Evolutionary conservation across 805 yeast genomes (phyloP), one percentile per base, ranked within the genome.

Genomic region (Teunomyces atbi): DNA sequence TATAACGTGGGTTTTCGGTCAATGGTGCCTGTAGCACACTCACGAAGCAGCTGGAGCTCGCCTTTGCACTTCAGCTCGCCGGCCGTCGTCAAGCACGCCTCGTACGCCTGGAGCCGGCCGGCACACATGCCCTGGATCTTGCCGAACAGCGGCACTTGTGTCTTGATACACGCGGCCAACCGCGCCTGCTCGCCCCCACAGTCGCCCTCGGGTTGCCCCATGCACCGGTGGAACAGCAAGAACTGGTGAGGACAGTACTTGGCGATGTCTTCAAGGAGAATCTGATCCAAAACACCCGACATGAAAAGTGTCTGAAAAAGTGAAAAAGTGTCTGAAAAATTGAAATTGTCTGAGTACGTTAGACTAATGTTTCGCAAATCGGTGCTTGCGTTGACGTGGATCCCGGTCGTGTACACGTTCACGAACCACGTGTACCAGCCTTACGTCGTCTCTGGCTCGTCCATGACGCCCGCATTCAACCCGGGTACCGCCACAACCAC

Each of bases 381-480:
- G 3, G 45, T 71, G 11, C 51, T 62, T 5, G 58, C 73, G 2
- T 47, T 70, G 32, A 62, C 74, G 27, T 90, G 96, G 96, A 65
- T 89, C 23, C 97, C 97, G 0, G 96, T 89, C 39, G 62, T 78
- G 12, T 77, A 84, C 52, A 79, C 87, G 1, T 65, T 84, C 49
- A 78, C 81, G 32, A 89, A 87, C 51, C 87, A 85, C 59, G 82
- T 83, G 8, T 82, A 79, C 43, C 89, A 82, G 65, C 76, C 90
- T 21, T 87, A 88, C 12, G 79, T 81, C 64, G 78, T 90, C 13
- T 78, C 83, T 37, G 98, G 98, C 1, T 66, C 77, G 33, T 88
- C 96, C 19, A 91, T 91, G 98, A 75, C 86, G 44, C 97, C 97
- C 1, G 81, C 96, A 0, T 77, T 90, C 58, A 91, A 91, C 64